phyloP scores from a whole-genome alignment of 768 basidiomycete species.

The Podaxis sp. region DNA sequence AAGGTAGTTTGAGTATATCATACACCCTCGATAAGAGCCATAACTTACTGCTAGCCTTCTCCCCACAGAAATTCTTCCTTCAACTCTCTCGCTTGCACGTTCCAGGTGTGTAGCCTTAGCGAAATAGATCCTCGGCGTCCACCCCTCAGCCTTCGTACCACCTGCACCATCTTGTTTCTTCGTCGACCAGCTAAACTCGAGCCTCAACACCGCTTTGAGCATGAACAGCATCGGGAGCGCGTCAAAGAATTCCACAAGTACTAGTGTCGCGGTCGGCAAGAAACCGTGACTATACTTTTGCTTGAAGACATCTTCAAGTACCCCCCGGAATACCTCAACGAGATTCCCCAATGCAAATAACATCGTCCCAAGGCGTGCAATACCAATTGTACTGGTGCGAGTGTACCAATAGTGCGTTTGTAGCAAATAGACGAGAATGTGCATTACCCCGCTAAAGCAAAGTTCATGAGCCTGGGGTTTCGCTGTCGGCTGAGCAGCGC shows the following conservation, averaged over 20 bases:
- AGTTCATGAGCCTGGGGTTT: not conserved
- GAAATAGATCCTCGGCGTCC: conserved; percentile 21
- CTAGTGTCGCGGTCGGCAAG: not conserved
- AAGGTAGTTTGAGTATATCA: not conserved
- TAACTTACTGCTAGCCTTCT: conserved; percentile 5
- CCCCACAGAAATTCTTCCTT: not conserved
- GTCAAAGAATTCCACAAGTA: not conserved
- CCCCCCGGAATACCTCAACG: not conserved
- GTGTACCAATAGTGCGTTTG: conserved; percentile 32
- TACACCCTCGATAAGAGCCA: too few species aligned
- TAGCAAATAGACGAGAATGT: conserved; percentile 13
- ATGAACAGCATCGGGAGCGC: conserved; percentile 17
- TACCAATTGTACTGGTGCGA: conserved; percentile 28
- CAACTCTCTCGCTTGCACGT: conserved; percentile 25
- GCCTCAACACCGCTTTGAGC: conserved; percentile 24
- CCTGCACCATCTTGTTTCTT: not conserved
- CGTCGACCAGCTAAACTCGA: conserved; percentile 20
- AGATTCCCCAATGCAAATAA: conserved; percentile 17
- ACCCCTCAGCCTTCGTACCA: conserved; percentile 4
- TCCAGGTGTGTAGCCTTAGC: conserved; percentile 27
- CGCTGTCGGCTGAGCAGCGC: too few species aligned
- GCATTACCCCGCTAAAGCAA: conserved; percentile 15
- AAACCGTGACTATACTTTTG: not conserved
- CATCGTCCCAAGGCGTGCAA: conserved; percentile 26
- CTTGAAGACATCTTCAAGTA: not conserved